phyloP scores from a whole-genome alignment of 2,329 filamentous ascomycete species.

The Fusarium dimerum region DNA sequence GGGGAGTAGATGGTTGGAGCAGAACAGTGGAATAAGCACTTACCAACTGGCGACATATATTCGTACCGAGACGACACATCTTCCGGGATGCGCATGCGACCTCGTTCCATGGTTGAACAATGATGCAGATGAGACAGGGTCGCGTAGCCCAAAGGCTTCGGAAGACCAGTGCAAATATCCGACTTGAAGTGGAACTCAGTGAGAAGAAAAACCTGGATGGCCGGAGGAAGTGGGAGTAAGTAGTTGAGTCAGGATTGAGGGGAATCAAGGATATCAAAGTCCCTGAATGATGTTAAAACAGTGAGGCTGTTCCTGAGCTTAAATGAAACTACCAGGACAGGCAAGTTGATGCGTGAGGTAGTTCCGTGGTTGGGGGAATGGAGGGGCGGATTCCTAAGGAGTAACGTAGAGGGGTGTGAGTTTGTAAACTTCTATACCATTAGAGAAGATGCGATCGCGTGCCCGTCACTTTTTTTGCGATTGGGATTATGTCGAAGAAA shows the following conservation, averaged over 20 bases:
- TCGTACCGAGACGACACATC: slow-evolving; percentile 43
- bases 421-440: slow-evolving; percentile 16
- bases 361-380: slow-evolving; percentile 16
- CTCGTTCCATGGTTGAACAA: slow-evolving; percentile 39
- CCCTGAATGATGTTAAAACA: neutral
- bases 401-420: slow-evolving; percentile 24
- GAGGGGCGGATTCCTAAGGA: slow-evolving; percentile 23
- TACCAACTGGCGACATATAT: slow-evolving; percentile 58
- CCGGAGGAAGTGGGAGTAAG: too few relatives aligned
- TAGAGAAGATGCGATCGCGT: slow-evolving; percentile 27
- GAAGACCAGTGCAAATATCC: neutral
- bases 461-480: slow-evolving; percentile 18
- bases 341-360: slow-evolving; percentile 30
- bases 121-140: slow-evolving; percentile 20
- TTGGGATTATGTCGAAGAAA: slow-evolving; percentile 1
- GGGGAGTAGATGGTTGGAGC: slow-evolving; percentile 46
- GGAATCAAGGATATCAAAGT: too few relatives aligned
- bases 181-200: too few relatives aligned
- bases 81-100: slow-evolving; percentile 47
- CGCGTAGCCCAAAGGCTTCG: slow-evolving; percentile 16
- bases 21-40: slow-evolving; percentile 39
- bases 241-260: too few relatives aligned
- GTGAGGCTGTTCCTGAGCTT: slow-evolving; percentile 9
- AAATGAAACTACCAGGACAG: slow-evolving; percentile 25
- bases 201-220: too few relatives aligned